Evolutionary conservation across 2,329 filamentous ascomycete species (phyloP), one percentile per base, ranked within the genome.

Genomic region (Annulohypoxylon truncatum): DNA sequence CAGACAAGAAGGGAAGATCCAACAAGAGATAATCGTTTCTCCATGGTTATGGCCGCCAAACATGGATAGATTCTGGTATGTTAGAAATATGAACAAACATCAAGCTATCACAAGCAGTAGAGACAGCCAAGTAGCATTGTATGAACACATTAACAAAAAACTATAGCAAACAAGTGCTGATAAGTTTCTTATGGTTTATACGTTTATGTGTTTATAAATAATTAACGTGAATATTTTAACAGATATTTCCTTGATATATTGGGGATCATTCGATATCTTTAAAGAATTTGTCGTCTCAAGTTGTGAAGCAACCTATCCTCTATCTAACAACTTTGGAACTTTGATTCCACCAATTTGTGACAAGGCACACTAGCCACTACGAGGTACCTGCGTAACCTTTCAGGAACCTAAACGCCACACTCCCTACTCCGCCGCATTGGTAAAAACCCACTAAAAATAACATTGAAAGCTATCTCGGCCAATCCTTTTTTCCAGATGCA

Each of bases 401-500:
- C 13, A 35, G 15, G 38, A 42, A 20, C 18, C 22, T 3, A 12
- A 22, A 28, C 44, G 44, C 44, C 44, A 48, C 44, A 48, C 3
- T 35, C 3, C 29, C 20, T 38, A 1, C 31, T 18, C 31, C 29
- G 50, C 51, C 51, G 51, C 35, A 18, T 6, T 29, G 51, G 51
- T n/a, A 44, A 20, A 1, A 22, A 12, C 5, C 51, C 52, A 54
- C 52, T 44, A 44, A 55, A 66, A 55, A n/a, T n/a, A n/a, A n/a
- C n/a, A n/a, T n/a, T n/a, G 46, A 33, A 24, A 51, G 46, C 55
- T 48, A 35, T 42, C 10, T 64, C 60, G 64, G 60, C 35, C 60
- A 60, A 64, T 67, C 59, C 31, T 35, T 67, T 67, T 66, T 64
- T 56, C 55, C 51, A 22, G 9, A 44, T 18, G 52, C 52, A 54